Evolutionary conservation across 345 rosid genomes (phyloP).

Genomic region (Brassica rapa): DNA sequence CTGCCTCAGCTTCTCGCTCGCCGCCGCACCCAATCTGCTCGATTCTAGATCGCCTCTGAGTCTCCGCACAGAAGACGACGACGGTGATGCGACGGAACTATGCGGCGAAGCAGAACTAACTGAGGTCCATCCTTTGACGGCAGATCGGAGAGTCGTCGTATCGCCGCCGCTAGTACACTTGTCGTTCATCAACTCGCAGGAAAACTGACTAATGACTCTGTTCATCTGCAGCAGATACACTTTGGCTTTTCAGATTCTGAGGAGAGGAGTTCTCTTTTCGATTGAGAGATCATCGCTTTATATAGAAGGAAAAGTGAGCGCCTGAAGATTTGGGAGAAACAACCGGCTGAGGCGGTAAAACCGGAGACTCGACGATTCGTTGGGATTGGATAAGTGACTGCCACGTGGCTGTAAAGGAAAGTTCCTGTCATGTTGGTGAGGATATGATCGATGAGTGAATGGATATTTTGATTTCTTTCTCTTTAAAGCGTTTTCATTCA

Average conservation of each 20-base stretch:
- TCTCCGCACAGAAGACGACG: slow-evolving; percentile 53
- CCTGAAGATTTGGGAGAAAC: slow-evolving; percentile 28
- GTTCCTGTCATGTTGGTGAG: slow-evolving; percentile 28
- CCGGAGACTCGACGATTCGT: neutral
- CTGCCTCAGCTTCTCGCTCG: slow-evolving; percentile 50
- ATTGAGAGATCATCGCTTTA: neutral
- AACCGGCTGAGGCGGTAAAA: slow-evolving; percentile 33
- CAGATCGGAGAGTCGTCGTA: slow-evolving; percentile 48
- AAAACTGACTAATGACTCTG: slow-evolving; percentile 43
- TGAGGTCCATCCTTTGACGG: slow-evolving; percentile 42
- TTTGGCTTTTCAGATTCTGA: slow-evolving; percentile 17
- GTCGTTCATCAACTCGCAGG: slow-evolving; percentile 54
- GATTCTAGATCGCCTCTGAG: slow-evolving; percentile 51
- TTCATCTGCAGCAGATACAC: slow-evolving; percentile 18
- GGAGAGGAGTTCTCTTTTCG: neutral
- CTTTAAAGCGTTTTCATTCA: neutral
- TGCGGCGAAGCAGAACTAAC: slow-evolving; percentile 1
- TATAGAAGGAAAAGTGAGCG: slow-evolving; percentile 23
- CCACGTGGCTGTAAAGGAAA: slow-evolving; percentile 27
- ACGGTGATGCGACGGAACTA: slow-evolving; percentile 13
- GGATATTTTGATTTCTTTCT: neutral
- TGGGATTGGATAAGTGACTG: slow-evolving; percentile 9
- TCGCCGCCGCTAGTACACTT: slow-evolving; percentile 47
- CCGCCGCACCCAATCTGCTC: slow-evolving; percentile 36
- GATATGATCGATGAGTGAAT: slow-evolving; percentile 39